These are phyloP conservation scores for Scytalidium lignicola DNA, from an alignment of 2,329 filamentous ascomycete species.

Conservation along the genomic window DNA sequence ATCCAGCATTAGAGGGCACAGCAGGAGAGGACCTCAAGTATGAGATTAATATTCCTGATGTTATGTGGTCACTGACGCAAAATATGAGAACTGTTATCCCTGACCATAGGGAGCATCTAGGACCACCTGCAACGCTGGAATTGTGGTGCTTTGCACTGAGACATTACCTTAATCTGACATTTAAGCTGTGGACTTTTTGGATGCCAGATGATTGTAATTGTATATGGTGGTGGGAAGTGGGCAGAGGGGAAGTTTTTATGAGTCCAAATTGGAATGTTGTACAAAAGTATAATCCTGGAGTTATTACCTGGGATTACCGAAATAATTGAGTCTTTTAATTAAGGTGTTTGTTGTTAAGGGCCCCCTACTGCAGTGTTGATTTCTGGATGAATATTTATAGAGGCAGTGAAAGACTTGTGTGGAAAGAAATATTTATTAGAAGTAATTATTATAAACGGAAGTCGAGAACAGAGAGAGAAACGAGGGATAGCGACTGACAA, in stretches of 20 bases:
- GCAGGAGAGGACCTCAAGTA: constrained; percentile 7
- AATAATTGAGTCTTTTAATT: not conserved
- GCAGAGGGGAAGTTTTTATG: constrained; percentile 8
- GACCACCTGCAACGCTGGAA: constrained; percentile 11
- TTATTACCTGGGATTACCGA: constrained; percentile 8
- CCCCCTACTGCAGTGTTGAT: too few relatives aligned
- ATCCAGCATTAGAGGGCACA: constrained; percentile 7
- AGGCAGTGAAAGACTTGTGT: too few relatives aligned
- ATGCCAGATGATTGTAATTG: constrained; percentile 5
- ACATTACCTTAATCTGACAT: constrained; percentile 10
- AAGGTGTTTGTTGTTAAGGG: too few relatives aligned
- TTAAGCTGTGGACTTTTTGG: constrained; percentile 8
- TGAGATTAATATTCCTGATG: constrained; percentile 5
- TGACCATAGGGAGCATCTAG: constrained; percentile 5
- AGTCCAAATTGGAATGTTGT: constrained; percentile 10
- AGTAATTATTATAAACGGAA: too few relatives aligned
- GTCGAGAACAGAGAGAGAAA: too few relatives aligned
- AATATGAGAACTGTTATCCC: not conserved
- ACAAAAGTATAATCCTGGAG: constrained; percentile 6
- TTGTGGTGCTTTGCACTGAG: constrained; percentile 11
- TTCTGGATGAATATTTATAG: too few relatives aligned
- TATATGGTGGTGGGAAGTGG: constrained; percentile 9
- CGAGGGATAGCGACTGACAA: too few relatives aligned
- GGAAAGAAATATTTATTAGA: too few relatives aligned
- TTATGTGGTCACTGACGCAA: not conserved